These are phyloP conservation scores for Astrothelium macrocarpum DNA, from an alignment of 495 filamentous ascomycete genomes.

Conservation along the genomic window DNA sequence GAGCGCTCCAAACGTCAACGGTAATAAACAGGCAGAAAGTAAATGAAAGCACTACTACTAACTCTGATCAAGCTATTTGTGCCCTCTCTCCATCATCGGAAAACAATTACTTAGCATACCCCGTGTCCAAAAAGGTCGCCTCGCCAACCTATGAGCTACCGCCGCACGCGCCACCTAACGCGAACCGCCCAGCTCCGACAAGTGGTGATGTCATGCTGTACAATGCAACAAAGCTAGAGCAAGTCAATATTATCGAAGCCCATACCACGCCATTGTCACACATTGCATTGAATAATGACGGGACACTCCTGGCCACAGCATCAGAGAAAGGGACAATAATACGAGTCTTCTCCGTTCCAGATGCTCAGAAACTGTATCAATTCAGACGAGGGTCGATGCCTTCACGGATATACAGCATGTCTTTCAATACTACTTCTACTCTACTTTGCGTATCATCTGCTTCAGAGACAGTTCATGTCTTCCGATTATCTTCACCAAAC, in stretches of 20 bases:
- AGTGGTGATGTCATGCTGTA: constrained; percentile 90
- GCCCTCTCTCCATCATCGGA: constrained; percentile 92
- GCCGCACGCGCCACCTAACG: constrained; percentile 81
- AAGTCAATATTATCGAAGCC: constrained; percentile 87
- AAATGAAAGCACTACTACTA: neutral
- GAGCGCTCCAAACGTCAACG: constrained; percentile 82
- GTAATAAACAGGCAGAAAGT: too few species aligned
- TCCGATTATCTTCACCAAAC: constrained; percentile 48
- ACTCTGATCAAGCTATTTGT: constrained; percentile 58
- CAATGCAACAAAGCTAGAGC: constrained; percentile 75
- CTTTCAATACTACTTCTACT: constrained; percentile 91
- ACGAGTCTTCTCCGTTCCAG: constrained; percentile 82
- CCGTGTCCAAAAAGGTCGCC: constrained; percentile 69
- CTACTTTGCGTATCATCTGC: constrained; percentile 91
- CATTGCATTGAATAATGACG: constrained; percentile 83
- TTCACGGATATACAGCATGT: constrained; percentile 94
- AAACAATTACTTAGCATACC: constrained; percentile 87
- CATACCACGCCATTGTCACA: constrained; percentile 86
- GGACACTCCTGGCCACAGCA: constrained; percentile 86
- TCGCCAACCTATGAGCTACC: constrained; percentile 47
- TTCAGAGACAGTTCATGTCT: constrained; percentile 95
- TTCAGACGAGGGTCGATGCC: constrained; percentile 93
- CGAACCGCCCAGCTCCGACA: constrained; percentile 64
- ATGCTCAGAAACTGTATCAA: constrained; percentile 84
- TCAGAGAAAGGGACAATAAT: constrained; percentile 98